Conservation (phyloP, 805 yeast genomes). For the Komagataella populi region DNA sequence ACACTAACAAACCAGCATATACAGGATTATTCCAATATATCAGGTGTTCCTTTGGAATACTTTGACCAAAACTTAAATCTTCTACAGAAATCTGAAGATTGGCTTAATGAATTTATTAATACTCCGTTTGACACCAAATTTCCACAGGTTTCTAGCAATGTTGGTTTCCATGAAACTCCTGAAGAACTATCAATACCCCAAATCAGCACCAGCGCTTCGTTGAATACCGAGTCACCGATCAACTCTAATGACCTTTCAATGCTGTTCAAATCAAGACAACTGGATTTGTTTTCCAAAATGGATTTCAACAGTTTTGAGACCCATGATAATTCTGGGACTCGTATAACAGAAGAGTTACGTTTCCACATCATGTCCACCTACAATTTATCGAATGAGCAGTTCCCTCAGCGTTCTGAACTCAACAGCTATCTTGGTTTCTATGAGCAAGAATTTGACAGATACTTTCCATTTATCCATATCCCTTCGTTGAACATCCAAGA, state of each 20-base stretch:
- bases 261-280: constrained; percentile 51
- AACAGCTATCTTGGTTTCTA: constrained; percentile 66
- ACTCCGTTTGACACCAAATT: constrained; percentile 53
- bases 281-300: constrained; percentile 44
- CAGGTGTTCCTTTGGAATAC: neutral
- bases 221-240: constrained; percentile 7
- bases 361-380: constrained; percentile 37
- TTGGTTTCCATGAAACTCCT: constrained; percentile 40
- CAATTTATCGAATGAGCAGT: constrained; percentile 40
- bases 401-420: constrained; percentile 66
- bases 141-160: constrained; percentile 35
- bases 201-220: constrained; percentile 11
- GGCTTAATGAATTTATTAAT: constrained; percentile 60
- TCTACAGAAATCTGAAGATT: constrained; percentile 24
- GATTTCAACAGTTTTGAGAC: constrained; percentile 13
- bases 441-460: constrained; percentile 65
- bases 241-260: constrained; percentile 36
- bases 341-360: constrained; percentile 39
- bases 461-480: constrained; percentile 75
- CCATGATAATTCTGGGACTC: constrained; percentile 11
- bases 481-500: constrained; percentile 38
- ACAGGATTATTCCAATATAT: neutral
- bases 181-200: constrained; percentile 2
- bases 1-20: neutral
- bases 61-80: neutral